phyloP scores from a whole-genome alignment of 2,329 filamentous ascomycete genomes.

The Aspergillus persii region DNA sequence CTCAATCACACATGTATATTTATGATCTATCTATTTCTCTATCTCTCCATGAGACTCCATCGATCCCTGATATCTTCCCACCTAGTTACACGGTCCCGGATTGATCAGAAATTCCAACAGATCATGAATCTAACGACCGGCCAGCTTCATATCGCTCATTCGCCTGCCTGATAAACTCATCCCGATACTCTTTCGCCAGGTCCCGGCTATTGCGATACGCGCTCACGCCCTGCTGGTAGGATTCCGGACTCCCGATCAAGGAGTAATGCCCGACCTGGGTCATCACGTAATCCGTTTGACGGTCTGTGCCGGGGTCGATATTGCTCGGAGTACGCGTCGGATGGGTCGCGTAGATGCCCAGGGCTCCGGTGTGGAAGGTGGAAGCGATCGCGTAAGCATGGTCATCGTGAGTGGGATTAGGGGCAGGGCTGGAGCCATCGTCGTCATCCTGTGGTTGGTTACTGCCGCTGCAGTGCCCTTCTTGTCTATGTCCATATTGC shows the following conservation, averaged over 20 bases:
- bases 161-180: background rate
- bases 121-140: background rate
- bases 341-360: background rate
- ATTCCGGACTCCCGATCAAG: background rate
- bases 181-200: background rate
- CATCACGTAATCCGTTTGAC: conserved; percentile 4
- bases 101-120: background rate
- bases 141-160: background rate
- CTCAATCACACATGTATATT: background rate
- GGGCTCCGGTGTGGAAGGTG: too few relatives aligned
- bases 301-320: background rate
- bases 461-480: background rate
- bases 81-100: too few relatives aligned
- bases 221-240: background rate
- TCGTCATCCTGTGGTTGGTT: background rate
- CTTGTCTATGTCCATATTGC: conserved; percentile 1
- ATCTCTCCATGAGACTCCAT: too few relatives aligned
- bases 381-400: background rate
- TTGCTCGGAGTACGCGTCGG: background rate
- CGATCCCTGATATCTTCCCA: too few relatives aligned
- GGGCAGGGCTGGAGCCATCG: background rate
- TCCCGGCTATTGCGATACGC: conserved; percentile 5
- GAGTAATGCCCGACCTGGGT: background rate
- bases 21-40: background rate
- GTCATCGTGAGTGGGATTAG: background rate